A percentile compares a stretch with the other conserved stretches of the same genome.
phyloP scores from a whole-genome alignment of 768 basidiomycete genomes.

The Boletales sp. region DNA sequence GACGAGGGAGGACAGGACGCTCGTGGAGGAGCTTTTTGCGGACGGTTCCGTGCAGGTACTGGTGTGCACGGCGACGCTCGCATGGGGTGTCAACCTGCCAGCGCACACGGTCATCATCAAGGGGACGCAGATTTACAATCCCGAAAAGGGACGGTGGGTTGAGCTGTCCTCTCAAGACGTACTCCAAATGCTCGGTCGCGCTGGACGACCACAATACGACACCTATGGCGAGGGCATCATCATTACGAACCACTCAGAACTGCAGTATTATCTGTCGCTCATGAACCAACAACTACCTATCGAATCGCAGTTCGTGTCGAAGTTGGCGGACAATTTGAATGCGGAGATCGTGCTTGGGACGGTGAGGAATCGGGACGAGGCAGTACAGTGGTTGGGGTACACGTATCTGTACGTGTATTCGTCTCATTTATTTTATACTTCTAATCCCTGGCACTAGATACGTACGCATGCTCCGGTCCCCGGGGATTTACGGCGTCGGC shows the following conservation, averaged over 20 bases:
- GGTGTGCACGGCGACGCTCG: constrained; percentile 95
- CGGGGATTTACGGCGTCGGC: constrained; percentile 82
- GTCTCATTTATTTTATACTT: constrained; percentile 3
- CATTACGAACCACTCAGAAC: constrained; percentile 95
- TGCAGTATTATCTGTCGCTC: constrained; percentile 94
- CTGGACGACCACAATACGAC: constrained; percentile 96
- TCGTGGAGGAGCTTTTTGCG: constrained; percentile 92
- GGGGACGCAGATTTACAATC: constrained; percentile 99
- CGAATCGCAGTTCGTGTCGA: constrained; percentile 90
- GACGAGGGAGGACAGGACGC: constrained; percentile 83
- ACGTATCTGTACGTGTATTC: constrained; percentile 68
- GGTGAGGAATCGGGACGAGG: constrained; percentile 92
- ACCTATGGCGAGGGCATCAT: constrained; percentile 97
- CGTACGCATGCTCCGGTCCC: constrained; percentile 90
- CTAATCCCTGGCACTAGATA: constrained; percentile 48
- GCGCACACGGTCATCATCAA: constrained; percentile 99
- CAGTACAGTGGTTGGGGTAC: constrained; percentile 95
- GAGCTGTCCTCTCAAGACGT: constrained; percentile 96
- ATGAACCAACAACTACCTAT: constrained; percentile 98
- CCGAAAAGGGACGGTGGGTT: constrained; percentile 97
- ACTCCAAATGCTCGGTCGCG: constrained; percentile 97
- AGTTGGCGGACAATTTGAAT: constrained; percentile 92
- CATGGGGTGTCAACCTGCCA: constrained; percentile 99
- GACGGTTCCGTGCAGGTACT: constrained; percentile 92
- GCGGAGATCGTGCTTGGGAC: constrained; percentile 96